Base-by-base conservation (phyloP, 2,329 filamentous ascomycete genomes). In the Sarocladiaceae sp. region DNA sequence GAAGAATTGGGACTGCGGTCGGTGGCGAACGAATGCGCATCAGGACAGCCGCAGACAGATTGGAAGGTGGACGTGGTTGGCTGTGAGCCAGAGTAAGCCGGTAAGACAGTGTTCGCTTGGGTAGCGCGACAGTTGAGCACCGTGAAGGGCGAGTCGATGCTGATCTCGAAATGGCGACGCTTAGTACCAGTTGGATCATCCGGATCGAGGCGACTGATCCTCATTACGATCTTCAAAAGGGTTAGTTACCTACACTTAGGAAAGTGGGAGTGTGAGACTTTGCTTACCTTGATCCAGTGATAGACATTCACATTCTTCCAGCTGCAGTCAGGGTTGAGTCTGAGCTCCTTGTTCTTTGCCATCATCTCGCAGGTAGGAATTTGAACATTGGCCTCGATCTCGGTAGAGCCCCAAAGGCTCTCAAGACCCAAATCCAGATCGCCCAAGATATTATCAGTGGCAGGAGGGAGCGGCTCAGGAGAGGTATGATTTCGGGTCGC, bases 371-470 rank as follows among this genome's bases (percentile, higher is more conserved):
- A 96, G 27, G 87, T 95, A 10, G 90, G 90, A 40, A 96, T 74
- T 65, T 95, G 88, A 9, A 95, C 88, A 49, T 85, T 93, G 71
- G 95, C 91, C 59, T 96, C 90, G 69, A 95, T 89, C 65, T 96
- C 90, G 0, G 90, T 95, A 16, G 89, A 85, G 1, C 87, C 89
- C 69, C 90, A 83, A 53, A 83, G 88, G 18, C 74, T 73, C 58
- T 94, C 85, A 1, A 80, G 56, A 1, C 76, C 77, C 12, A 83
- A 73, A 33, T 86, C 80, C 15, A 95, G 69, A 54, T 94, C 84
- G 9, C 90, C 90, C 5, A 96, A 69, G 4, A 95, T 66, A 57
- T 94, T 95, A 5, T 78, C 82, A 64, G 56, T 73, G 53, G 67
- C 67, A 10, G 73, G 70, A 0, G 76, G 76, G 2, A 79, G 55